phyloP scores from a whole-genome alignment of 129 eudicot species.

The Mikania micrantha region DNA sequence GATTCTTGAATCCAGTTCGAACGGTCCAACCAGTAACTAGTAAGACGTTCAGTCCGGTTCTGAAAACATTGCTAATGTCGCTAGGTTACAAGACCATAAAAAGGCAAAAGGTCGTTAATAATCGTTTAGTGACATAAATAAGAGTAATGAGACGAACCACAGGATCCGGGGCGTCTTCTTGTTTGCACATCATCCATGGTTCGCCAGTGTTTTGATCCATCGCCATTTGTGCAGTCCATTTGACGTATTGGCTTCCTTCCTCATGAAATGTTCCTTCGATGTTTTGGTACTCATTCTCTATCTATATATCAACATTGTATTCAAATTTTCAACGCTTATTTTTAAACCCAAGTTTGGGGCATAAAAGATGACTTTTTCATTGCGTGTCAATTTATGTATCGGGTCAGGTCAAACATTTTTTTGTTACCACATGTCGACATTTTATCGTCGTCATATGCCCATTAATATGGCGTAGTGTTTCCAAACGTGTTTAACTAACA shows the following conservation, averaged over 20 bases:
- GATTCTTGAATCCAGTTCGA: no score
- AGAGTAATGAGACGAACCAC: constrained; percentile 41
- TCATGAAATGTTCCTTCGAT: constrained; percentile 49
- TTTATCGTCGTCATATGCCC: no score
- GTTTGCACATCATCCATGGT: constrained; percentile 99
- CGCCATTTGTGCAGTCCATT: constrained; percentile 88
- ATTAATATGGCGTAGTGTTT: no score
- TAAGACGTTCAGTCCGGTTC: no score
- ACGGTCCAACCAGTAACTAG: no score
- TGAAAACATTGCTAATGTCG: no score
- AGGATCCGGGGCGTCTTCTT: constrained; percentile 87
- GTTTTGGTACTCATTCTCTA: constrained; percentile 87
- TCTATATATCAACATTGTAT: constrained; percentile 37
- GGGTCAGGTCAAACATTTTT: no score
- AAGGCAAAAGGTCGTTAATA: not conserved
- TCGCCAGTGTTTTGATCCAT: constrained; percentile 72
- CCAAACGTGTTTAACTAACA: not conserved
- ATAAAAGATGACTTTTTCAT: no score
- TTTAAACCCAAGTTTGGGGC: not conserved
- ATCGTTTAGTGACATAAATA: not conserved
- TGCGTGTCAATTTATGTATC: no score
- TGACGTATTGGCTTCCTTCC: constrained; percentile 52
- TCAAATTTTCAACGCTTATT: not conserved
- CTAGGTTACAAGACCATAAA: no score
- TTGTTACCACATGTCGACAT: no score